Conservation (phyloP, 179 eudicot species). For the Vitellaria paradoxa region DNA sequence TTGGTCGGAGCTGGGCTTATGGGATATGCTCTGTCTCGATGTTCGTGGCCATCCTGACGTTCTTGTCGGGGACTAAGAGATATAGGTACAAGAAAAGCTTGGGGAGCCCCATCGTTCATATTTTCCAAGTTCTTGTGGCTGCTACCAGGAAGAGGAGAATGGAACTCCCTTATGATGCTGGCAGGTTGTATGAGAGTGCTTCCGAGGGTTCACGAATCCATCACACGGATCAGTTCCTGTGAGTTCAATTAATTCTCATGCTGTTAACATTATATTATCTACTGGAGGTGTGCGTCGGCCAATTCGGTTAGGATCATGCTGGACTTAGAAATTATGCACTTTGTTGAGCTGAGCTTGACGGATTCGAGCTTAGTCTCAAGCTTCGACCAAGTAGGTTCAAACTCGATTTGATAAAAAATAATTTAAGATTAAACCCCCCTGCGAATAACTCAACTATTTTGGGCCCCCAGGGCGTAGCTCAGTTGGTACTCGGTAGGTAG, state of each 20-base stretch:
- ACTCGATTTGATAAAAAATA: too few relatives aligned
- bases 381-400: too few relatives aligned
- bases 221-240: conserved; percentile 54
- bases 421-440: too few relatives aligned
- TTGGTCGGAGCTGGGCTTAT: conserved; percentile 71
- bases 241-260: neutral
- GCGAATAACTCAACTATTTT: too few relatives aligned
- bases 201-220: conserved; percentile 48
- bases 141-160: conserved; percentile 49
- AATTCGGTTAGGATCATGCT: too few relatives aligned
- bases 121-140: conserved; percentile 62
- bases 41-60: conserved; percentile 47
- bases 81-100: conserved; percentile 65
- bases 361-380: too few relatives aligned
- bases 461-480: too few relatives aligned
- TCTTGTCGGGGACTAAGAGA: conserved; percentile 49
- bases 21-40: conserved; percentile 70
- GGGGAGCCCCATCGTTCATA: conserved; percentile 76
- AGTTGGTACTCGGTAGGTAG: too few relatives aligned
- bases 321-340: too few relatives aligned
- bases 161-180: conserved; percentile 28
- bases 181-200: conserved; percentile 39
- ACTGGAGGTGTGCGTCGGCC: too few relatives aligned
- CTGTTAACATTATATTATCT: too few relatives aligned
- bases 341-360: too few relatives aligned